phyloP scores from a whole-genome alignment of 306 rosid species.

The Mucuna pruriens region DNA sequence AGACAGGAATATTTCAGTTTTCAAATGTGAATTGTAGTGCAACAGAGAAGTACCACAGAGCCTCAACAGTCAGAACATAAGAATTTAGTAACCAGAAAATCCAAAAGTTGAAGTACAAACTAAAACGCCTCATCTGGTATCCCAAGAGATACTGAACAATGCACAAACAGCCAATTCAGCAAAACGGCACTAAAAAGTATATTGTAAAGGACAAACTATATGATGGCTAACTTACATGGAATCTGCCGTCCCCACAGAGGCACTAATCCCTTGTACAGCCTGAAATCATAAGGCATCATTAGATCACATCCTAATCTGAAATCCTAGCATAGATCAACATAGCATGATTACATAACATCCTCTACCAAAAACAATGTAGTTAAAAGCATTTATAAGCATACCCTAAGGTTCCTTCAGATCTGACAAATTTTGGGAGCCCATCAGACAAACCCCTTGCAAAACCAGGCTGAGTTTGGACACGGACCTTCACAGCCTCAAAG shows the following conservation, averaged over 20 bases:
- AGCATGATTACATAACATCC: background rate
- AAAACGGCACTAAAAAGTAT: background rate
- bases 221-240: constrained; percentile 74
- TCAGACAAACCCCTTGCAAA: constrained; percentile 91
- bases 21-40: background rate
- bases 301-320: constrained; percentile 23
- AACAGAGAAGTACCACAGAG: background rate
- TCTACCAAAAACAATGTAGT: constrained; percentile 2
- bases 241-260: constrained; percentile 99
- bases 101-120: background rate
- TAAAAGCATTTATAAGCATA: constrained; percentile 41
- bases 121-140: background rate
- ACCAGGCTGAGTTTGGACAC: constrained; percentile 98
- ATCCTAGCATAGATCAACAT: background rate
- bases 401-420: constrained; percentile 91
- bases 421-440: constrained; percentile 88
- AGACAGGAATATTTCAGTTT: background rate
- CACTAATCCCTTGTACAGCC: constrained; percentile 95
- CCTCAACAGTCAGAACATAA: background rate
- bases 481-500: constrained; percentile 94
- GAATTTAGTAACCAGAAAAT: background rate
- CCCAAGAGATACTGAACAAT: background rate
- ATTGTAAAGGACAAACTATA: background rate
- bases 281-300: constrained; percentile 46
- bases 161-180: background rate